Base-by-base conservation (phyloP, 192 early-diverging fungal species). In the Pilaira anomala region DNA sequence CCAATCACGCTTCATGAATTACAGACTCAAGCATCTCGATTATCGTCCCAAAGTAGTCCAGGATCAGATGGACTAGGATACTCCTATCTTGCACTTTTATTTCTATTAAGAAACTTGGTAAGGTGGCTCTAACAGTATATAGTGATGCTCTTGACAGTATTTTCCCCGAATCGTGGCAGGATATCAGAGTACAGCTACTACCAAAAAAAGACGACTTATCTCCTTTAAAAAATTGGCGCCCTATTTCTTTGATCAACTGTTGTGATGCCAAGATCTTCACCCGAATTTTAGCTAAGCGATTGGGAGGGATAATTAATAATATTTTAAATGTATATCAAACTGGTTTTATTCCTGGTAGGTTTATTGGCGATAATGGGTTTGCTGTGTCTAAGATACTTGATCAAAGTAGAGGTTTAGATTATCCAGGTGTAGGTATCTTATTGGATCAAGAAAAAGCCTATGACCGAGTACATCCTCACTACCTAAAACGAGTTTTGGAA, bases 181-280 rank as follows among this genome's bases (percentile, higher is more conserved):
- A 54, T 14, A 29, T 21, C 0, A 21, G 28, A 33, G 28, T 54
- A 3, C 8, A 0, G 0, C 30, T 54, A 7, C 28, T 54, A 21
- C 52, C 52, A 36, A 54, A 54, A 33, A 54, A 54, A 30, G 28
- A 29, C 5, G 52, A 54, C 14, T 16, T 54, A 11, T 18, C 30
- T 18, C 2, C 3, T 4, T 25, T 28, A 0, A 16, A 5, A 0
- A 71, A 70, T 11, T 65, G 63, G 69, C 39, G 69, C 21, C 67
- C 60, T 36, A n/a, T n/a, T n/a, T n/a, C n/a, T n/a, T n/a, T n/a
- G n/a, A n/a, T n/a, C n/a, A n/a, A n/a, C n/a, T n/a, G n/a, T n/a
- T n/a, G 16, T 69, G 67, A 69, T 41, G 67, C 62, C 25, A 71
- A 71, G 42, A 0, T 65, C 0, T 71, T 70, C 49, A 70, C 68